A percentile compares a stretch with the other conserved stretches of the same genome.
Evolutionary conservation across 768 basidiomycete genomes (phyloP).

Genomic region (Russula sp.): DNA sequence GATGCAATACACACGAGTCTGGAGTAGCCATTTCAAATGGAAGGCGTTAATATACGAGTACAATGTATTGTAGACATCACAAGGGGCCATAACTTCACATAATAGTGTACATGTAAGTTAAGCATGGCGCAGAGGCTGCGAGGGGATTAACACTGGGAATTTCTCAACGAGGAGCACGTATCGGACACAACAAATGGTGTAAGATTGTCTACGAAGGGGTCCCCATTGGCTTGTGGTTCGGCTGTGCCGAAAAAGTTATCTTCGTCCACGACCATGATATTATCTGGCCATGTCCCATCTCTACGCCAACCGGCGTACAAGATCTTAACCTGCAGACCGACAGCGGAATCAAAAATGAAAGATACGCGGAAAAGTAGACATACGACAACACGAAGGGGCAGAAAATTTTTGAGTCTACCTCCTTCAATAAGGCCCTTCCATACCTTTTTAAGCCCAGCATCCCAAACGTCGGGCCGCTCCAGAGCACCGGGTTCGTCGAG

Average conservation of each 20-base stretch:
- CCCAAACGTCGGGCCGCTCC: constrained; percentile 49
- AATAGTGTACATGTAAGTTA: not conserved
- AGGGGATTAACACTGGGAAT: not conserved
- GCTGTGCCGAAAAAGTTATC: constrained; percentile 18
- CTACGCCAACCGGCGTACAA: constrained; percentile 68
- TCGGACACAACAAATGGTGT: not conserved
- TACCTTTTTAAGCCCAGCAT: constrained; percentile 47
- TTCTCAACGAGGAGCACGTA: not conserved
- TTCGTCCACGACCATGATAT: constrained; percentile 27
- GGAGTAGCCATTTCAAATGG: no score
- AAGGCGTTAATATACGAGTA: not conserved
- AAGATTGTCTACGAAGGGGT: not conserved
- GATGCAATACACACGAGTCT: not conserved
- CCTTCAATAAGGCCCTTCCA: constrained; percentile 59
- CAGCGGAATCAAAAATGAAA: constrained; percentile 20
- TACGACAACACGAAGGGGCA: constrained; percentile 63
- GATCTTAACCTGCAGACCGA: constrained; percentile 52
- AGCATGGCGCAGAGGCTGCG: not conserved
- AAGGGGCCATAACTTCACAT: not conserved
- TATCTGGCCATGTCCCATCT: constrained; percentile 70
- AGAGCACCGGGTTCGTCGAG: constrained; percentile 41
- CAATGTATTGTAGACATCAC: not conserved
- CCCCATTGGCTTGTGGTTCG: not conserved
- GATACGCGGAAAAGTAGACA: constrained; percentile 26
- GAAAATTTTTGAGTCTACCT: constrained; percentile 44